Base-by-base conservation (phyloP, 768 basidiomycete species). In the Dentipellis fragilis region DNA sequence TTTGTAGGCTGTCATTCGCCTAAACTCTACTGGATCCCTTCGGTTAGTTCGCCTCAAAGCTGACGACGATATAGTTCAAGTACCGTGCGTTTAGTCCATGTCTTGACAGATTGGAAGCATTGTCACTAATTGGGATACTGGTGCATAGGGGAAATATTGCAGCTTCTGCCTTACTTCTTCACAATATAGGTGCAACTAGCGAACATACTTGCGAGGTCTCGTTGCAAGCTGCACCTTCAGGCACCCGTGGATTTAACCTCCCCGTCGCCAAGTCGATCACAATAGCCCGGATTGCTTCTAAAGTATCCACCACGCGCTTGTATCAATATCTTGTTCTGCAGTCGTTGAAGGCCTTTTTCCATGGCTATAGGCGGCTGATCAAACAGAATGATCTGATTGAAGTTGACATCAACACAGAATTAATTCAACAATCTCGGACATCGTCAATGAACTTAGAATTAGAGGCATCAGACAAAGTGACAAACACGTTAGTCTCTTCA, bases 221-320 rank as follows among this genome's bases (percentile, higher is more conserved):
- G 23, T 64, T 86, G 49, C 72, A 72, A 3, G 67, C 80, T 4
- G 82, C 79, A 57, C 82, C 86, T 5, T 84, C 86, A 61, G 84
- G 84, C 12, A 74, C 78, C 10, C 69, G 72, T 5, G 69, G 72
- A 54, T 84, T 84, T 29, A 68, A 75, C 8, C 72, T 93, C 29
- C 90, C 92, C 2, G 79, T 69, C 17, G 93, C 92, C 7, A 73
- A 71, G 53, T 72, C 79, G 1, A 70, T 94, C 19, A 88, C 86
- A 1, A 73, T 96, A 52, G 87, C 90, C 1, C 81, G 89, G n/a
- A 74, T 96, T 7, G 81, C 87, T 0, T 89, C 90, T 0, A 84
- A 89, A 1, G 69, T 83, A 54, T 82, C 88, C 1, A 81, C 76
- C 11, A 79, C 81, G 65, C 80, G 81, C 45, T 66, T 69, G 35